Evolutionary conservation across 106 monocot species (phyloP).

Genomic region (Allium fistulosum): DNA sequence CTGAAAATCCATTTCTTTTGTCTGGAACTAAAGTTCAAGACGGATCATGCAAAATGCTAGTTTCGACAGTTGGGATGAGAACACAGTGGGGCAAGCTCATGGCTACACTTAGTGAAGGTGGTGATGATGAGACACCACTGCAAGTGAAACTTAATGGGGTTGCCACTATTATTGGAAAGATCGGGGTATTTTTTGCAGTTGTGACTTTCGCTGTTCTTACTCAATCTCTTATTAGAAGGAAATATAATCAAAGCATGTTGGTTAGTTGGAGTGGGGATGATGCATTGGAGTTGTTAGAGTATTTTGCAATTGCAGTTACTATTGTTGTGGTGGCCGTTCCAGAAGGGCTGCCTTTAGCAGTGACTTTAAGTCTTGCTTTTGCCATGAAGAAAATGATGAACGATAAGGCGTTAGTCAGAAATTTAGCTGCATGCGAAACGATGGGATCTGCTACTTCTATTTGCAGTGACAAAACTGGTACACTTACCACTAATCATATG

Average conservation of each 20-base stretch:
- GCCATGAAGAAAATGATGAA: slow-evolving; percentile 55
- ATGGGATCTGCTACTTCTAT: slow-evolving; percentile 39
- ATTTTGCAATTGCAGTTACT: slow-evolving; percentile 42
- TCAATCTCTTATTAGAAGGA: slow-evolving; percentile 21
- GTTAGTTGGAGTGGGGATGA: slow-evolving; percentile 27
- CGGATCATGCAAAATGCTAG: slow-evolving; percentile 40
- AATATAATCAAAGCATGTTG: slow-evolving; percentile 11
- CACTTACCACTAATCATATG: slow-evolving; percentile 38
- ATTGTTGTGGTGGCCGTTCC: slow-evolving; percentile 48
- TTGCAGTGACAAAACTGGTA: slow-evolving; percentile 47
- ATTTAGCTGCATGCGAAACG: slow-evolving; percentile 40
- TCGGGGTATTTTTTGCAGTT: slow-evolving; percentile 37
- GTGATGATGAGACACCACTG: slow-evolving; percentile 44
- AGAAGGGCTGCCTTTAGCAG: slow-evolving; percentile 37
- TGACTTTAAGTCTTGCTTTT: slow-evolving; percentile 42
- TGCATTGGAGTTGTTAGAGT: slow-evolving; percentile 25
- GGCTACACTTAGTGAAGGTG: slow-evolving; percentile 32
- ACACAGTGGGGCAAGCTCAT: slow-evolving; percentile 48
- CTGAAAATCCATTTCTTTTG: slow-evolving; percentile 34
- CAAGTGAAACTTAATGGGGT: slow-evolving; percentile 40
- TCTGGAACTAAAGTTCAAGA: slow-evolving; percentile 47
- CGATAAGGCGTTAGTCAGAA: slow-evolving; percentile 35
- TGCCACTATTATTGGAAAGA: slow-evolving; percentile 33
- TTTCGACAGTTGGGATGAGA: slow-evolving; percentile 37
- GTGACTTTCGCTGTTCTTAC: slow-evolving; percentile 26